Evolutionary conservation across 2,329 filamentous ascomycete genomes (phyloP), one percentile per base, ranked within the genome.

Genomic region (Ophiostoma piceae): DNA sequence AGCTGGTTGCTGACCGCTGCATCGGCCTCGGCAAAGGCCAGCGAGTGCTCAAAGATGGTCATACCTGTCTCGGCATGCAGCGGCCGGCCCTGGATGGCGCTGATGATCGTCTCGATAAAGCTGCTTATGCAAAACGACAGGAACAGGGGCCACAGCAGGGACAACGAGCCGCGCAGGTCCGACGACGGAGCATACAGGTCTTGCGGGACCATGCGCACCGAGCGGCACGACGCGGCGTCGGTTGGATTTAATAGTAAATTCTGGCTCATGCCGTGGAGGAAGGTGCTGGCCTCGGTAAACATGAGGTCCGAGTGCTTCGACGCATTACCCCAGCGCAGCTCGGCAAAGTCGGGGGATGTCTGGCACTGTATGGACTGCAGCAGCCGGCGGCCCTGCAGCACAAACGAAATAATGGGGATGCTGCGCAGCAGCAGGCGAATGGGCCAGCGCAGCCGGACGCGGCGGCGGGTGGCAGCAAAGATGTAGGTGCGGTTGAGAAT

Each of bases 21-120:
- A 78, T 99, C 95, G 9, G 94, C 94, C 79, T 99, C 95, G 12
- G 94, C 92, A 80, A 98, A 99, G 2, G 94, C 94, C 9, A 99
- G 83, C 0, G 94, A 97, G 76, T 97, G 94, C 77, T 99, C 95
- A 75, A 98, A 97, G 1, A 97, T 86, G 0, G 94, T 97, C 92
- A 98, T 97, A 22, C 93, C 94, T 1, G 92, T 96, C 79, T 98
- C 95, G 0, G 92, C 90, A 73, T 91, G 87, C 0, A 92, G 86
- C 2, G 88, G 86, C 2, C 91, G 88, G 41, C 94, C 94, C 78
- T 97, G 92, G 7, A 98, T 85, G 11, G 94, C 92, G 78, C 92
- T 96, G 3, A 90, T 90, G 11, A 98, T 81, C 0, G 92, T 95
- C 79, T 98, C 95, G 26, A 97, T 81, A 74, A 98, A 94, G 77